Evolutionary conservation across 768 basidiomycete genomes (phyloP).

Genomic region (Crucibulum laeve): DNA sequence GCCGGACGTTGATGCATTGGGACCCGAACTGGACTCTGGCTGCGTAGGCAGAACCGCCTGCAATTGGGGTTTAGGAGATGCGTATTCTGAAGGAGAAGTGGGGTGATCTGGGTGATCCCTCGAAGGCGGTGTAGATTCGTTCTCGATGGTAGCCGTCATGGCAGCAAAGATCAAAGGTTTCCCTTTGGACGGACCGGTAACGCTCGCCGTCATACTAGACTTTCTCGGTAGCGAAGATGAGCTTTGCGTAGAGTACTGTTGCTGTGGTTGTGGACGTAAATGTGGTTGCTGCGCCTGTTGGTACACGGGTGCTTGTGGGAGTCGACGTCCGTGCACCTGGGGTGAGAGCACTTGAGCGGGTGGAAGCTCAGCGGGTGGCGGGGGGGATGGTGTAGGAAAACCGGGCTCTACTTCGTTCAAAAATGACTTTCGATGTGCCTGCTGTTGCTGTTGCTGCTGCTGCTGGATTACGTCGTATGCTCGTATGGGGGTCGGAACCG

Average conservation of each 20-base stretch:
- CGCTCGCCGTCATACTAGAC: constrained; percentile 14
- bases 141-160: constrained; percentile 33
- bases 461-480: background rate
- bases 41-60: too few species aligned
- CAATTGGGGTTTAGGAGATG: background rate
- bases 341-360: constrained; percentile 3
- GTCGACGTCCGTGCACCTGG: background rate
- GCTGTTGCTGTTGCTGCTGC: background rate
- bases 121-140: constrained; percentile 11
- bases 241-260: constrained; percentile 5
- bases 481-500: background rate
- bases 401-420: constrained; percentile 1
- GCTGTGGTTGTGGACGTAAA: background rate
- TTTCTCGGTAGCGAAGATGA: constrained; percentile 16
- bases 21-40: too few species aligned
- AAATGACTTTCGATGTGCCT: too few species aligned
- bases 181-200: constrained; percentile 25
- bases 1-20: too few species aligned
- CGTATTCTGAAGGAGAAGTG: constrained; percentile 3
- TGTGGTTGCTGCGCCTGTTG: background rate
- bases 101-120: constrained; percentile 7
- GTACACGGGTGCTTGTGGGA: background rate
- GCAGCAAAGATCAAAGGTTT: constrained; percentile 65
- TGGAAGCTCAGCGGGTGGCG: background rate
- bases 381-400: background rate